A percentile compares a stretch with the other conserved stretches of the same genome.
These are phyloP conservation scores for Flaveria ramosissima DNA, from an alignment of 129 eudicot genomes.

Conservation along the genomic window DNA sequence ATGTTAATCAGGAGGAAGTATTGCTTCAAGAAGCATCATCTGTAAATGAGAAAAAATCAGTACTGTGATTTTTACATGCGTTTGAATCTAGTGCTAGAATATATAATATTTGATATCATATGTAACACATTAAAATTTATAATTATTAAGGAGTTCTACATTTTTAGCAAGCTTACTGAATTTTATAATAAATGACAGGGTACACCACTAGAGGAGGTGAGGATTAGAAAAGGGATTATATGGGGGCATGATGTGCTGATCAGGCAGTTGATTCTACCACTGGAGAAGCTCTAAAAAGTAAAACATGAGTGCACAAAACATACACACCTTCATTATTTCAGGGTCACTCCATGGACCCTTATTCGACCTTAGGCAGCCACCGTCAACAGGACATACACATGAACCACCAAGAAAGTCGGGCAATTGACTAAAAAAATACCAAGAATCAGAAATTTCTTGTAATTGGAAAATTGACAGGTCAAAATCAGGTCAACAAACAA, in stretches of 20 bases:
- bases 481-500: constrained; percentile 24
- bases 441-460: constrained; percentile 20
- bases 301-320: background rate
- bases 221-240: background rate
- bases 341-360: constrained; percentile 87
- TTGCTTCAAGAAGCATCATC: background rate
- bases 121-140: background rate
- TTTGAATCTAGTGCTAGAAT: background rate
- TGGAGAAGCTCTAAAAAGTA: background rate
- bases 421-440: constrained; percentile 59
- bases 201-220: background rate
- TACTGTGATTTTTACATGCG: background rate
- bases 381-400: constrained; percentile 69
- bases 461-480: constrained; percentile 9
- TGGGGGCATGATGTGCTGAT: background rate
- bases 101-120: background rate
- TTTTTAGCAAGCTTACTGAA: background rate
- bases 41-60: background rate
- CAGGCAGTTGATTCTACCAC: background rate
- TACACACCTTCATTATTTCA: constrained; percentile 77
- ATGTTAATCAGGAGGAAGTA: background rate
- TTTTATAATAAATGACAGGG: background rate
- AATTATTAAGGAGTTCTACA: background rate
- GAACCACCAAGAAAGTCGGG: constrained; percentile 91
- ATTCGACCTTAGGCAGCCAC: constrained; percentile 85